A percentile compares a stretch with the other conserved stretches of the same genome.
These are phyloP conservation scores for Apocynum venetum DNA, from an alignment of 257 asterid genomes.

Conservation along the genomic window DNA sequence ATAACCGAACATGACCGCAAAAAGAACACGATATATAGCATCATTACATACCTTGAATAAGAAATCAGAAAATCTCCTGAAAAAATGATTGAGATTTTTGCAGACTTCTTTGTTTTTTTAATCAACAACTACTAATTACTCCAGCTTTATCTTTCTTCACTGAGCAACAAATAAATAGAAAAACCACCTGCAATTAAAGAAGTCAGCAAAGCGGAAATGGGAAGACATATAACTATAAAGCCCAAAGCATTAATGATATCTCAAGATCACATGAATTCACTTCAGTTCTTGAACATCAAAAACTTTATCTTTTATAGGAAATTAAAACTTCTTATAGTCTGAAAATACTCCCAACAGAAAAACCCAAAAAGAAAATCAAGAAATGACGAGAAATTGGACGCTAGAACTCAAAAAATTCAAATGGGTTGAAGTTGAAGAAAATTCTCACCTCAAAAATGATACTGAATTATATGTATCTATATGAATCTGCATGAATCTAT, in stretches of 20 bases:
- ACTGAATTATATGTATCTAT: neutral
- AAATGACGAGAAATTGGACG: neutral
- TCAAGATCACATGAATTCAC: neutral
- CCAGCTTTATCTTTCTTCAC: neutral
- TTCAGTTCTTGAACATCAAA: neutral
- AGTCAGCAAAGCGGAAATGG: neutral
- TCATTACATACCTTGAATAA: neutral
- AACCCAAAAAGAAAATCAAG: neutral
- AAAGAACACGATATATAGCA: no score
- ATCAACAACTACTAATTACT: neutral
- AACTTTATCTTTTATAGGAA: neutral
- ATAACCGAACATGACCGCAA: neutral
- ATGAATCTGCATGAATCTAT: neutral
- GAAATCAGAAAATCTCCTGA: neutral
- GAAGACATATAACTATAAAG: neutral
- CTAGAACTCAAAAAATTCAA: neutral
- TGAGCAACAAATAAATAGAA: neutral
- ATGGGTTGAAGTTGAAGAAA: neutral
- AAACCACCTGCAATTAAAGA: neutral
- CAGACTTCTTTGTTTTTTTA: neutral
- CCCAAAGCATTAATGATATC: neutral
- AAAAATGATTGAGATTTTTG: slow-evolving; percentile 1
- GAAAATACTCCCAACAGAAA: neutral
- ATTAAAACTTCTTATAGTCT: neutral
- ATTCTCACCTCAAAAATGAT: slow-evolving; percentile 10